Evolutionary conservation across 2,329 filamentous ascomycete species (phyloP).

Genomic region (Trichoderma sp.): DNA sequence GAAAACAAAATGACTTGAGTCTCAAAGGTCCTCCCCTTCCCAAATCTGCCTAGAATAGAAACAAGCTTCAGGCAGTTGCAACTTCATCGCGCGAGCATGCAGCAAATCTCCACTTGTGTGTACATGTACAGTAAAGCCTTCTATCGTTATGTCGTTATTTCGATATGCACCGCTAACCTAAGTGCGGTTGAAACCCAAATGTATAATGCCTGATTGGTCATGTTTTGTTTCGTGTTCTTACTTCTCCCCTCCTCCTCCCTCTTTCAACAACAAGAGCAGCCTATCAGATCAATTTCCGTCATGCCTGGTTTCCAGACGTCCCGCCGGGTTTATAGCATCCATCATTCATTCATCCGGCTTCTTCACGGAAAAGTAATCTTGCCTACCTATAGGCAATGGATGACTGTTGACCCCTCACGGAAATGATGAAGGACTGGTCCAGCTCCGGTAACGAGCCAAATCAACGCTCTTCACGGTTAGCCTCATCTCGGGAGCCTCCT

Average conservation of each 20-base stretch:
- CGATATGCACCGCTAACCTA: neutral
- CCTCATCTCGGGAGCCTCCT: constrained; percentile 29
- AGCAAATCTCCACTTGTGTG: neutral
- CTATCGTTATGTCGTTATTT: constrained; percentile 14
- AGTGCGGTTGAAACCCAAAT: neutral
- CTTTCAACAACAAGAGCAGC: neutral
- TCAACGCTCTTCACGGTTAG: constrained; percentile 28
- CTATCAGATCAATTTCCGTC: neutral
- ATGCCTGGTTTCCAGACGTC: neutral
- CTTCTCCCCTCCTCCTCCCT: neutral
- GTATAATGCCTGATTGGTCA: neutral
- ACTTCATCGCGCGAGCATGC: constrained; percentile 1
- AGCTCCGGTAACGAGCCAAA: neutral
- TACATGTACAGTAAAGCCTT: constrained; percentile 3
- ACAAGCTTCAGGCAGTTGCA: neutral
- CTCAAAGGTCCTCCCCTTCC: neutral
- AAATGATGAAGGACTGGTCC: neutral
- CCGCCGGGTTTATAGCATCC: neutral
- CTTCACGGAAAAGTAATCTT: neutral
- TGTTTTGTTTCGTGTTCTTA: neutral
- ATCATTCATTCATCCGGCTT: neutral
- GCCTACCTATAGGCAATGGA: neutral
- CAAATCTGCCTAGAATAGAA: neutral
- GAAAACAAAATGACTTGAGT: neutral
- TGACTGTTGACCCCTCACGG: neutral